Evolutionary conservation across 2,329 filamentous ascomycete genomes (phyloP), one percentile per base, ranked within the genome.

Genomic region (Beauveria australis): DNA sequence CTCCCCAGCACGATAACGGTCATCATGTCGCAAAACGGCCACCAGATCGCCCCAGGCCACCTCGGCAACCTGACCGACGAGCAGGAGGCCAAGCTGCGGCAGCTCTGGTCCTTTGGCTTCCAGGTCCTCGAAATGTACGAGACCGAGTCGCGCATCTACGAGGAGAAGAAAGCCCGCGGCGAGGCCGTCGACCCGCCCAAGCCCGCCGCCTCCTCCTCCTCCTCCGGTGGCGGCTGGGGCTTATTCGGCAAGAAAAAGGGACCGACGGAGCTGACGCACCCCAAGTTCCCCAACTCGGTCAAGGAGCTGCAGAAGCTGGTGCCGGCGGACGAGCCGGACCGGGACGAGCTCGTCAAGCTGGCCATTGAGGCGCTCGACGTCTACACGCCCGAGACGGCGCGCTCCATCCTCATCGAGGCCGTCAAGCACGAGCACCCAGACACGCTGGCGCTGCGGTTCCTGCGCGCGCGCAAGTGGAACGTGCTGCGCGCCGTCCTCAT

Each of bases 361-460:
- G 95, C 91, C 74, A 83, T 89, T 67, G 84, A 91, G 44, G 89
- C 90, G 1, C 75, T 96, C 7, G 85, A 87, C 52, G 88, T 82
- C 62, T 81, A 87, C 68, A 80, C 85, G 1, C 89, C 91, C 1
- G 89, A 92, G 66, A 81, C 87, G 59, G 81, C 96, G 64, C 83
- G 90, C 57, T 78, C 79, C 14, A 86, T 90, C 0, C 88, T 96
- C 70, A 95, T 91, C 91, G 82, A 78, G 66, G 92, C 96, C 89
- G 83, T 91, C 62, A 96, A 96, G 76, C 87, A 91, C 68, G 92
- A 97, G 71, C 84, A 96, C 70, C 92, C 92, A 0, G 92, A 97
- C 74, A 87, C 86, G 5, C 77, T 93, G 30, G 75, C 91, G 16
- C 76, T 94, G 59, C 84, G 90, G 40, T 94, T 93, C 73, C 76